Conservation (phyloP, 2,329 filamentous ascomycete genomes). For the Nemania diffusa region DNA sequence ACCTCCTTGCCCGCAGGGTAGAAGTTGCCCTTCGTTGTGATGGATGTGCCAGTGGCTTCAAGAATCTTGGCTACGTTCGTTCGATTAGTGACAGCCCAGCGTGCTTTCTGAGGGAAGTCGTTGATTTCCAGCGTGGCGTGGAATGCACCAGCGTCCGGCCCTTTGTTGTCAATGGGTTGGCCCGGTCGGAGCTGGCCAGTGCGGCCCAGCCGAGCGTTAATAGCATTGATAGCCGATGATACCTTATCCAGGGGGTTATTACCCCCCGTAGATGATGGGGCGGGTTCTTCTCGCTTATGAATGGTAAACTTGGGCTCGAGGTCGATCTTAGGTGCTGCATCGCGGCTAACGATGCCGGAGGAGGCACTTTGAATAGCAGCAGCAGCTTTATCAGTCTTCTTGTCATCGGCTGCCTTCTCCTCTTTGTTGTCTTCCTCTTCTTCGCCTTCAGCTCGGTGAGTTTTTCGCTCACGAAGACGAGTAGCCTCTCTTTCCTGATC, state of each 20-base stretch:
- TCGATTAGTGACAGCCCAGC: constrained; percentile 98
- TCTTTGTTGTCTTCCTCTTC: constrained; percentile 80
- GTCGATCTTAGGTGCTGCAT: constrained; percentile 58
- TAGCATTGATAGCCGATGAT: constrained; percentile 87
- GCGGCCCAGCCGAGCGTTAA: constrained; percentile 89
- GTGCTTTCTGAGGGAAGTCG: constrained; percentile 97
- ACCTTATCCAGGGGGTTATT: constrained; percentile 85
- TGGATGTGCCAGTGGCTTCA: constrained; percentile 92
- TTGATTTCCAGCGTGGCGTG: constrained; percentile 99
- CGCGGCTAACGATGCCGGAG: constrained; percentile 66
- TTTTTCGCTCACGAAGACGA: constrained; percentile 85
- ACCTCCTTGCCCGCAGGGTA: constrained; percentile 86
- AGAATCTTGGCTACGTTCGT: constrained; percentile 99
- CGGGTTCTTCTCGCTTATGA: constrained; percentile 72
- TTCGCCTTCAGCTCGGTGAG: constrained; percentile 87
- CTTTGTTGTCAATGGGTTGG: constrained; percentile 97
- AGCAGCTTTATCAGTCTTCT: constrained; percentile 75
- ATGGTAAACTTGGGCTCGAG: constrained; percentile 73
- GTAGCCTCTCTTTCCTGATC: constrained; percentile 92
- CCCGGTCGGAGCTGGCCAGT: constrained; percentile 90
- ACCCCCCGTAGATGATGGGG: constrained; percentile 53
- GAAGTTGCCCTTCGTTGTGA: constrained; percentile 96
- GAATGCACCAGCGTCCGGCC: constrained; percentile 94
- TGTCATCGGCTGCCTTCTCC: constrained; percentile 74
- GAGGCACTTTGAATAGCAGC: constrained; percentile 71